Evolutionary conservation across 1,139 yeast genomes (phyloP), one percentile per base, ranked within the genome.

Genomic region (Petasospora fabianii): DNA sequence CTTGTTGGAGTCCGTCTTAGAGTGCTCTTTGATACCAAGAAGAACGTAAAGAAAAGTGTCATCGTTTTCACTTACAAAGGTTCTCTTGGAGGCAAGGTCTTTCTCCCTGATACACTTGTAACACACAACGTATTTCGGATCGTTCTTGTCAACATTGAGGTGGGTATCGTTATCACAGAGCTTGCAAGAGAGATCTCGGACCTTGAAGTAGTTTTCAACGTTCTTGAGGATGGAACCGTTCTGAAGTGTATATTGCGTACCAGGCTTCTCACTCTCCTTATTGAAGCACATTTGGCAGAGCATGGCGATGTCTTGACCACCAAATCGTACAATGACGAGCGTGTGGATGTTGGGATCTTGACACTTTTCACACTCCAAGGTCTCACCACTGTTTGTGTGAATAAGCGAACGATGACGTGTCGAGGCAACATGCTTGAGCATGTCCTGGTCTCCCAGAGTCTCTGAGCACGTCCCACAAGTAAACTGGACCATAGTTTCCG

Each of bases 341-440:
- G 72, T 75, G 53, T 77, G 82, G 33, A 79, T 67, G 52, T 77
- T 78, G 34, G 65, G 53, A 51, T 75, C 76, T 16, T 66, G 66
- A 57, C 85, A 78, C 33, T 71, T 74, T 53, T 77, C 82, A 57
- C 85, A 79, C 46, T 65, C 68, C 10, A 79, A 54, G 10, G 60
- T 55, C 49, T 76, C 80, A 22, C 62, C 66, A 4, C 61, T 47
- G 0, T 51, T 41, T 7, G 56, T 57, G 44, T 62, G 63, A 8
- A 39, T 32, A 8, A 76, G 70, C 1, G 69, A 56, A 50, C 75
- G 77, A 60, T 79, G 85, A 44, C 83, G 66, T 1, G 81, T 71
- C 2, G 69, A 38, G 1, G 77, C 64, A 24, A 77, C 62, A 58
- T 79, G 85, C 44, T 59, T 64, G 46, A 61, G 56, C 65, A 63